These are phyloP conservation scores for Cladosporium sp. DNA, from an alignment of 2,329 filamentous ascomycete genomes.

Conservation along the genomic window DNA sequence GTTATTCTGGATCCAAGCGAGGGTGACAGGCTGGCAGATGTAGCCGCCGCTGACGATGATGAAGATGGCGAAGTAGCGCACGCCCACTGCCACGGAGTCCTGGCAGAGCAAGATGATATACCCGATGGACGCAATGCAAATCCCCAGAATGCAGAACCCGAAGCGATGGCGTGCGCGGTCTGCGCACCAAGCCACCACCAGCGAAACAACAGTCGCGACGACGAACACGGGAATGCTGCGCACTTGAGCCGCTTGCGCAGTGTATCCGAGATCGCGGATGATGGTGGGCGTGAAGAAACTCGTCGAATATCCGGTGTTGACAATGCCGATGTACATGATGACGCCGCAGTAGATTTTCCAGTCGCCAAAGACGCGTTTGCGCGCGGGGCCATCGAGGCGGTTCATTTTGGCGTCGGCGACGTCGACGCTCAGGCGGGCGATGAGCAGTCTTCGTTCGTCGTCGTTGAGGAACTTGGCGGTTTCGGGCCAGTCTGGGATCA, in stretches of 20 bases:
- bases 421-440: conserved; percentile 40
- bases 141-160: conserved; percentile 54
- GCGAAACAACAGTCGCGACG: conserved; percentile 41
- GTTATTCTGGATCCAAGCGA: conserved; percentile 60
- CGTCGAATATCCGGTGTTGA: conserved; percentile 50
- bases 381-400: conserved; percentile 51
- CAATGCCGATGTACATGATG: conserved; percentile 37
- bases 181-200: conserved; percentile 49
- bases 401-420: conserved; percentile 52
- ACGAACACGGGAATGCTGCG: conserved; percentile 39
- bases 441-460: conserved; percentile 47
- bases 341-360: conserved; percentile 49
- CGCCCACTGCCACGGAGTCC: conserved; percentile 47
- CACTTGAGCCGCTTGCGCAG: conserved; percentile 41
- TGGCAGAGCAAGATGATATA: conserved; percentile 58
- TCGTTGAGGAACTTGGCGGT: conserved; percentile 48
- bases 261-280: conserved; percentile 45
- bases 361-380: conserved; percentile 49
- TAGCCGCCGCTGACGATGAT: conserved; percentile 56
- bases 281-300: conserved; percentile 46
- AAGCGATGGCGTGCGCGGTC: conserved; percentile 56
- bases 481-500: conserved; percentile 48
- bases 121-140: conserved; percentile 53
- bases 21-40: conserved; percentile 55
- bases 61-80: conserved; percentile 57